Evolutionary conservation across 768 basidiomycete genomes (phyloP), one percentile per base, ranked within the genome.

Genomic region (Leucocoprinus birnbaumii): DNA sequence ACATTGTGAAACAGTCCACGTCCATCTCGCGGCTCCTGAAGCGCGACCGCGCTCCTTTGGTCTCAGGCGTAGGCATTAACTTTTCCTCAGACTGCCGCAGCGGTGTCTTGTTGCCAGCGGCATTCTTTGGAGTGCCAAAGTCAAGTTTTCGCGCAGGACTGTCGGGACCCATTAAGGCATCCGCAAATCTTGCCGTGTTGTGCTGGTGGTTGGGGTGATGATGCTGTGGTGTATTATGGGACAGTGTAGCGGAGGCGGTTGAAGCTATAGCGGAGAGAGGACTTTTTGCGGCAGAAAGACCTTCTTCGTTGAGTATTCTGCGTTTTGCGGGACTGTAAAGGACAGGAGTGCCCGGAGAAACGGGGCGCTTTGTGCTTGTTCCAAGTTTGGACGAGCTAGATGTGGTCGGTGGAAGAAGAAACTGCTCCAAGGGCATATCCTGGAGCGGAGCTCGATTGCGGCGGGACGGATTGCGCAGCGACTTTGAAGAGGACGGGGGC

Each of bases 251-350:
- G 18, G 19, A 4, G 16, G 55, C 46, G 47, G 61, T 42, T 9
- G 61, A 57, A 18, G 51, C 47, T 21, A 42, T 34, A 19, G 51
- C 35, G 11, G 56, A 46, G 74, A 51, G 63, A 44, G n/a, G 68
- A 67, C 62, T 70, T 75, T 50, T 69, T 66, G 72, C 67, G 27
- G 72, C 67, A 41, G 73, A 68, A 7, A 80, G 68, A 52, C 78
- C 83, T 62, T 84, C 84, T 46, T 73, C 74, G 60, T 72, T 73
- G 58, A 87, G 73, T 47, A 88, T 79, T 51, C 87, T 82, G 48
- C 87, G 83, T 64, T 90, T 90, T 25, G 83, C 74, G 19, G 87
- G 85, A 61, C 80, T 87, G 62, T 77, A 78, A 43, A 77, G 69
- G 21, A 64, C 68, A 13, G 76, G 72, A 35, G 64, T 71, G 25